Percentiles rank a stretch among this genome's conserved stretches.
Conservation (phyloP, 116 monocot species). For the Iris pallida region DNA sequence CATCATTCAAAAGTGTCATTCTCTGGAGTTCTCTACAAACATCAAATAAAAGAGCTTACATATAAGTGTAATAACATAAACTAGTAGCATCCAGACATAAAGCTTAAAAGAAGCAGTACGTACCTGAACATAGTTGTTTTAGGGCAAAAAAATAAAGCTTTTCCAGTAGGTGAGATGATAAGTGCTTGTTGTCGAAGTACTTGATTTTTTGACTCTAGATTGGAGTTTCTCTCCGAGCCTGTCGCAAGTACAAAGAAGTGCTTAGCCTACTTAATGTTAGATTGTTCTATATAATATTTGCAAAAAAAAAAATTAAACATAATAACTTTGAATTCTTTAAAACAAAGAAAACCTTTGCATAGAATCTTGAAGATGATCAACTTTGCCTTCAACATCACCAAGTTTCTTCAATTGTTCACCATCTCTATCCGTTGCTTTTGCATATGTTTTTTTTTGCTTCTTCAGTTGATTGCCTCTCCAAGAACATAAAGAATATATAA, state of each 20-base stretch:
- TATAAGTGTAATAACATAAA: neutral
- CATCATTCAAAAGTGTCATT: conserved; percentile 59
- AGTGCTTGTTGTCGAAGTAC: conserved; percentile 65
- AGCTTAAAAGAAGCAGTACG: neutral
- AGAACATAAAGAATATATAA: conserved; percentile 40
- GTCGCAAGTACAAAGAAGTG: neutral
- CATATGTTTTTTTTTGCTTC: conserved; percentile 39
- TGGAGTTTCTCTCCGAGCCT: conserved; percentile 70
- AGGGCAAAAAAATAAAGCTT: conserved; percentile 49
- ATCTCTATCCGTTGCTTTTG: conserved; percentile 48
- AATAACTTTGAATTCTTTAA: neutral
- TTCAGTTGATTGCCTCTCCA: conserved; percentile 54
- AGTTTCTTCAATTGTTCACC: conserved; percentile 66
- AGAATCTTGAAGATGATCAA: conserved; percentile 77
- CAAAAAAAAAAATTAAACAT: neutral
- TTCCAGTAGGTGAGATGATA: conserved; percentile 54
- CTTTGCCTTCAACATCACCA: conserved; percentile 64
- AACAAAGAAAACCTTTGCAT: conserved; percentile 59
- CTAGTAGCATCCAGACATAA: neutral
- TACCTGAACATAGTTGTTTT: conserved; percentile 79
- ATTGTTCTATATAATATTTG: neutral
- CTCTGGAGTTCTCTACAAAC: conserved; percentile 65
- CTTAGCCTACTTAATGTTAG: neutral
- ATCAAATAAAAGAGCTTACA: neutral
- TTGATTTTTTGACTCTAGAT: conserved; percentile 58